These are phyloP conservation scores for Boechera stricta DNA, from an alignment of 345 rosid genomes.

Conservation along the genomic window DNA sequence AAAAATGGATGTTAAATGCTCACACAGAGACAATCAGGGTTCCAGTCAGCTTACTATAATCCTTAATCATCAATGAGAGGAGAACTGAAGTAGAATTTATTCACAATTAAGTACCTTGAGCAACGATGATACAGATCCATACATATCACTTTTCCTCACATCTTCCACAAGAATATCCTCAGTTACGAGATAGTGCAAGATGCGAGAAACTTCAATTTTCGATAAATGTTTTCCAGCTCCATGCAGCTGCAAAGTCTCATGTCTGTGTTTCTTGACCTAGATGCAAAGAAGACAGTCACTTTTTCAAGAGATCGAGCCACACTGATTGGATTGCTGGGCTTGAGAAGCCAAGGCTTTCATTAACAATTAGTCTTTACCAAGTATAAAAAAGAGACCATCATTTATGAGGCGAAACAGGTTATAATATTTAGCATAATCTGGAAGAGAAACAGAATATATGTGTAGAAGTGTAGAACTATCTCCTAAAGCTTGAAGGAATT, in stretches of 20 bases:
- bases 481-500: slow-evolving; percentile 12
- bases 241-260: slow-evolving; percentile 79
- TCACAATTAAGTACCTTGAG: slow-evolving; percentile 64
- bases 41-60: not conserved
- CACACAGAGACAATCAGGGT: slow-evolving; percentile 17
- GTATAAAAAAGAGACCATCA: not conserved
- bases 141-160: slow-evolving; percentile 92
- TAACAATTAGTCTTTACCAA: slow-evolving; percentile 4
- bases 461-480: not conserved
- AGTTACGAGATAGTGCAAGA: slow-evolving; percentile 83
- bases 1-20: slow-evolving; percentile 1
- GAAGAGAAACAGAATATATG: slow-evolving; percentile 23
- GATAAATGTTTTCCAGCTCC: slow-evolving; percentile 89
- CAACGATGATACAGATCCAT: slow-evolving; percentile 90
- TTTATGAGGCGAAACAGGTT: not conserved
- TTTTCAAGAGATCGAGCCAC: slow-evolving; percentile 7
- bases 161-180: slow-evolving; percentile 88
- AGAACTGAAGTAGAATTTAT: slow-evolving; percentile 5
- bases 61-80: slow-evolving; percentile 4
- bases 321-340: slow-evolving; percentile 17
- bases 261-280: slow-evolving; percentile 89
- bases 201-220: slow-evolving; percentile 86
- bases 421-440: slow-evolving; percentile 13
- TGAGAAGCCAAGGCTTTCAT: slow-evolving; percentile 14
- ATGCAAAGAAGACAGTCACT: slow-evolving; percentile 37